A percentile compares a stretch with the other conserved stretches of the same genome.
phyloP scores from a whole-genome alignment of 2,329 filamentous ascomycete genomes.

The Ascochyta lentis region DNA sequence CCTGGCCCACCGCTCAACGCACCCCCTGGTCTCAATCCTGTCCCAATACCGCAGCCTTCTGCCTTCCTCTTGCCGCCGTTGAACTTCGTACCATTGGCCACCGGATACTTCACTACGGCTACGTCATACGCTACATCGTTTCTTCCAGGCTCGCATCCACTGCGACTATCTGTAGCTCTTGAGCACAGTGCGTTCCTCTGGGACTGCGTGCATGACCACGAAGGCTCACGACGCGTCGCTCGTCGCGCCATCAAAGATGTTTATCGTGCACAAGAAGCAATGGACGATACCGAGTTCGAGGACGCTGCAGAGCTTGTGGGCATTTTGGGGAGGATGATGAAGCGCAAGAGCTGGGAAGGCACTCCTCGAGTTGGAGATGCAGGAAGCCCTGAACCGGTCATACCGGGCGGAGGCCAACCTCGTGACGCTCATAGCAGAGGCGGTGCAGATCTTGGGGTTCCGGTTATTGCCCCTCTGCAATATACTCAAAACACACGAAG shows the following conservation, averaged over 20 bases:
- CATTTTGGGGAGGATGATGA: conserved; percentile 87
- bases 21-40: conserved; percentile 54
- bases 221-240: conserved; percentile 77
- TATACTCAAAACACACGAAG: conserved; percentile 33
- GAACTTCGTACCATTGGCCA: conserved; percentile 84
- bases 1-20: conserved; percentile 50
- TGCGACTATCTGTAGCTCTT: conserved; percentile 87
- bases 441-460: conserved; percentile 20
- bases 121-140: conserved; percentile 74
- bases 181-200: conserved; percentile 94
- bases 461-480: conserved; percentile 24
- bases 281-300: conserved; percentile 94
- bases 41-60: conserved; percentile 55
- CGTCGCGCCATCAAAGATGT: conserved; percentile 87
- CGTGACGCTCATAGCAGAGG: conserved; percentile 7
- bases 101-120: conserved; percentile 80
- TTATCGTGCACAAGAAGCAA: conserved; percentile 87
- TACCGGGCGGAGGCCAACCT: conserved; percentile 19
- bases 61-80: conserved; percentile 80
- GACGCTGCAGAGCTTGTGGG: conserved; percentile 90
- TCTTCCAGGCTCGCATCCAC: conserved; percentile 85
- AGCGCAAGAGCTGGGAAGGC: conserved; percentile 59
- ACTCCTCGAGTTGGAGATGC: conserved; percentile 44
- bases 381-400: conserved; percentile 38
- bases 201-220: conserved; percentile 85